These are phyloP conservation scores for Apiospora marii DNA, from an alignment of 2,329 filamentous ascomycete genomes.

Conservation along the genomic window DNA sequence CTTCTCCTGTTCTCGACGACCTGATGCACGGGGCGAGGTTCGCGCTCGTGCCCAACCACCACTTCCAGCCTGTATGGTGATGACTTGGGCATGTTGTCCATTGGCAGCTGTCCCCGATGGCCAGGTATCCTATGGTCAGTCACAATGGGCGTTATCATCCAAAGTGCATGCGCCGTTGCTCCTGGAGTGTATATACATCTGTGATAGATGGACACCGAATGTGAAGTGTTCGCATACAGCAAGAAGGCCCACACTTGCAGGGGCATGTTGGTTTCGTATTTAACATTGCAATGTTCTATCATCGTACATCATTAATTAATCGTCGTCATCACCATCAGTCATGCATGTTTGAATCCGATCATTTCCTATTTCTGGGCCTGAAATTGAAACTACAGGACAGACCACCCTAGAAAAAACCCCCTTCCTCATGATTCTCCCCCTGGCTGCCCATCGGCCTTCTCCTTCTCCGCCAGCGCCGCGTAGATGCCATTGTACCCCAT, in stretches of 20 bases:
- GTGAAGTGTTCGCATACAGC: neutral
- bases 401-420: neutral
- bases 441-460: neutral
- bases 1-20: neutral
- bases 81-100: neutral
- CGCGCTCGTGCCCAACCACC: neutral
- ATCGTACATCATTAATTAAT: too few species aligned
- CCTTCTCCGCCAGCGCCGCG: neutral
- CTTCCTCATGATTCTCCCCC: neutral
- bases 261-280: too few species aligned
- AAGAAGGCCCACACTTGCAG: too few species aligned
- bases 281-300: too few species aligned
- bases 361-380: too few species aligned
- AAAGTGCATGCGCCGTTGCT: too few species aligned
- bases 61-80: constrained; percentile 1
- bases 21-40: neutral
- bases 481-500: neutral
- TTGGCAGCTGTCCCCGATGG: neutral
- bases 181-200: too few species aligned
- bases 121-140: neutral
- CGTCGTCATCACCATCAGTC: too few species aligned
- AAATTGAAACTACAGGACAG: too few species aligned
- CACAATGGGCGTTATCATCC: too few species aligned
- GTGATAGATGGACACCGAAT: too few species aligned
- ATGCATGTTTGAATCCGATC: too few species aligned